Percentiles rank a stretch among this genome's conserved stretches.
These are phyloP conservation scores for Zygosaccharomyces pseudorouxii DNA, from an alignment of 805 yeast species.

Conservation along the genomic window DNA sequence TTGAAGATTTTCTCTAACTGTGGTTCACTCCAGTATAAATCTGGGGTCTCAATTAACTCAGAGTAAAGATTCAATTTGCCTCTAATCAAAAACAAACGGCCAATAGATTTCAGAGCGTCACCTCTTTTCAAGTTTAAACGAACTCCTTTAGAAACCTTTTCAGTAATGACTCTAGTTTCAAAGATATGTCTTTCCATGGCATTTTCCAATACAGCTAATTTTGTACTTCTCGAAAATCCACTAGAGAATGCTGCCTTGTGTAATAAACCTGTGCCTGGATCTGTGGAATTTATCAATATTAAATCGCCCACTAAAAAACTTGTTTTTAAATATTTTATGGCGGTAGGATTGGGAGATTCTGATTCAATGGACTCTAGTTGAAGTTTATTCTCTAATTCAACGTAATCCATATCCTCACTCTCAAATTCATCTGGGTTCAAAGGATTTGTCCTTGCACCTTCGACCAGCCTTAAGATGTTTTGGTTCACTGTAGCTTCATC, in stretches of 20 bases:
- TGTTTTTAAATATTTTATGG: conserved; percentile 19
- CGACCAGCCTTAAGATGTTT: conserved; percentile 50
- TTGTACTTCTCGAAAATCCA: conserved; percentile 81
- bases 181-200: conserved; percentile 65
- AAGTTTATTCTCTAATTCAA: conserved; percentile 38
- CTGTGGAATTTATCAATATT: conserved; percentile 55
- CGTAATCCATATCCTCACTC: conserved; percentile 82
- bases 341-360: conserved; percentile 2
- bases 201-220: conserved; percentile 73
- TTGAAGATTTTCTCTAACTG: conserved; percentile 71
- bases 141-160: conserved; percentile 59
- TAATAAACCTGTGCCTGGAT: conserved; percentile 45
- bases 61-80: conserved; percentile 83
- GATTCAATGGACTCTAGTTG: conserved; percentile 13
- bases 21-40: conserved; percentile 90
- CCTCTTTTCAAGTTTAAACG: conserved; percentile 48
- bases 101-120: conserved; percentile 66
- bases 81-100: conserved; percentile 66
- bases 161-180: conserved; percentile 60
- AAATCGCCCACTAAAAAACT: conserved; percentile 63
- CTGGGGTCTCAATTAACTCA: conserved; percentile 88
- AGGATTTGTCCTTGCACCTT: conserved; percentile 44
- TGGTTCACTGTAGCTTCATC: conserved; percentile 48
- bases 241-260: conserved; percentile 88
- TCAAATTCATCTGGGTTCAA: conserved; percentile 46